A percentile compares a stretch with the other conserved stretches of the same genome.
These are phyloP conservation scores for Blastobotrys muscicola DNA, from an alignment of 805 yeast species.

Conservation along the genomic window DNA sequence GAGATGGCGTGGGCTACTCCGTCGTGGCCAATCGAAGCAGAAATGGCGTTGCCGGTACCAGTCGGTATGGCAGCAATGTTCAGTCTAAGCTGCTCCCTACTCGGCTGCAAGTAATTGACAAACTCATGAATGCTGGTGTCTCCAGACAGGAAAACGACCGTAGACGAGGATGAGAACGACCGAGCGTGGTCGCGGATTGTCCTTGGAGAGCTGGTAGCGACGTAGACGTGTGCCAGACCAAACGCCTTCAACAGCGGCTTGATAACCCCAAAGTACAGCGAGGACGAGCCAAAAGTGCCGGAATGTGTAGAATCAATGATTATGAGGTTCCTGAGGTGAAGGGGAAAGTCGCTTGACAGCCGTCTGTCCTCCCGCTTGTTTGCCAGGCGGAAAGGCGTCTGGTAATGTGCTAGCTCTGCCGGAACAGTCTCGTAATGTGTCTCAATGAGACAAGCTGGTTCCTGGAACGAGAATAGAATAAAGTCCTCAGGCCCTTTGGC, in stretches of 20 bases:
- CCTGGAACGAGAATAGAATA: no score
- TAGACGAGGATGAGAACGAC: conserved; percentile 23
- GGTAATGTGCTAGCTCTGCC: no score
- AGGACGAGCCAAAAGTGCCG: conserved; percentile 20
- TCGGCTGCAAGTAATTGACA: conserved; percentile 38
- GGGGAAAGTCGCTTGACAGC: conserved; percentile 9
- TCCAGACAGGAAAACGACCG: conserved; percentile 65
- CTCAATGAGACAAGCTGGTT: no score
- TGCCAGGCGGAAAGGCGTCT: no score
- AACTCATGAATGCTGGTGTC: conserved; percentile 80
- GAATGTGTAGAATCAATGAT: conserved; percentile 28
- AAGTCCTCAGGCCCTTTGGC: no score
- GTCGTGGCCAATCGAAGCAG: conserved; percentile 44
- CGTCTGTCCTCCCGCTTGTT: no score
- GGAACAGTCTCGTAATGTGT: no score
- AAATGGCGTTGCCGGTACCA: conserved; percentile 83
- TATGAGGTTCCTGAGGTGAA: conserved; percentile 21
- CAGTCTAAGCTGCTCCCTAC: conserved; percentile 13
- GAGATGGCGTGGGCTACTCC: conserved; percentile 23
- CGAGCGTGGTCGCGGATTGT: conserved; percentile 26
- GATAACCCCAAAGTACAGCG: conserved; percentile 23
- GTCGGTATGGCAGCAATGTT: conserved; percentile 43
- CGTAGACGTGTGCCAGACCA: conserved; percentile 27
- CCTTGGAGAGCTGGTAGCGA: conserved; percentile 24
- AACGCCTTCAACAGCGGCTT: conserved; percentile 27